Evolutionary conservation across 805 yeast genomes (phyloP).

Genomic region (Saturnispora silvae): DNA sequence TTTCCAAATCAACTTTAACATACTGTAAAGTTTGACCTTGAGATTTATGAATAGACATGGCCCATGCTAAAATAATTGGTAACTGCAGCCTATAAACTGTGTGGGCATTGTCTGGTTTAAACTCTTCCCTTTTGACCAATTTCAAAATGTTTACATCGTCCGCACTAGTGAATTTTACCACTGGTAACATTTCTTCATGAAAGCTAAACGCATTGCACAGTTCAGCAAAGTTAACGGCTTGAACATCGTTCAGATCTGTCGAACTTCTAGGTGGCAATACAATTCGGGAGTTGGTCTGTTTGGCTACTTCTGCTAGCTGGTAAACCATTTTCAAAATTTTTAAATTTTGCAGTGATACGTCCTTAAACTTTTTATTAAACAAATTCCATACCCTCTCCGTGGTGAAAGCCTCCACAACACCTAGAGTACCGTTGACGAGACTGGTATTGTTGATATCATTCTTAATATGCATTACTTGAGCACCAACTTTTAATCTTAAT

Average conservation of each 20-base stretch:
- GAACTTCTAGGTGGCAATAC: constrained; percentile 7
- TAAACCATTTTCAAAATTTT: constrained; percentile 9
- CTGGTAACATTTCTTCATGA: constrained; percentile 27
- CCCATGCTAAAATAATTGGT: constrained; percentile 72
- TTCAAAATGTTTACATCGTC: constrained; percentile 23
- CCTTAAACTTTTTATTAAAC: constrained; percentile 12
- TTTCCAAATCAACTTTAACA: constrained; percentile 56
- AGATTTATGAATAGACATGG: constrained; percentile 72
- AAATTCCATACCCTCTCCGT: constrained; percentile 20
- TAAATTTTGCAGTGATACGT: constrained; percentile 6
- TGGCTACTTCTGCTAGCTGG: constrained; percentile 1
- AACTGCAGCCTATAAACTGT: constrained; percentile 41
- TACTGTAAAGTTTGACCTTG: constrained; percentile 76
- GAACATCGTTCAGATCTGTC: constrained; percentile 7
- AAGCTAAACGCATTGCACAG: constrained; percentile 19
- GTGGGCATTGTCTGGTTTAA: constrained; percentile 20
- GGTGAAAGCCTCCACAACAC: constrained; percentile 54
- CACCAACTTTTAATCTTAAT: constrained; percentile 63
- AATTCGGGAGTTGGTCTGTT: constrained; percentile 7
- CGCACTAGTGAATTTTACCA: constrained; percentile 34
- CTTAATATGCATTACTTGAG: constrained; percentile 91
- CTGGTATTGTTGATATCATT: constrained; percentile 51
- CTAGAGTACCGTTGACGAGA: constrained; percentile 87
- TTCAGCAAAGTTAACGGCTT: constrained; percentile 9
- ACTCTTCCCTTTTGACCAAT: constrained; percentile 27